These are phyloP conservation scores for Saturnispora sekii DNA, from an alignment of 805 yeast genomes.

Conservation along the genomic window DNA sequence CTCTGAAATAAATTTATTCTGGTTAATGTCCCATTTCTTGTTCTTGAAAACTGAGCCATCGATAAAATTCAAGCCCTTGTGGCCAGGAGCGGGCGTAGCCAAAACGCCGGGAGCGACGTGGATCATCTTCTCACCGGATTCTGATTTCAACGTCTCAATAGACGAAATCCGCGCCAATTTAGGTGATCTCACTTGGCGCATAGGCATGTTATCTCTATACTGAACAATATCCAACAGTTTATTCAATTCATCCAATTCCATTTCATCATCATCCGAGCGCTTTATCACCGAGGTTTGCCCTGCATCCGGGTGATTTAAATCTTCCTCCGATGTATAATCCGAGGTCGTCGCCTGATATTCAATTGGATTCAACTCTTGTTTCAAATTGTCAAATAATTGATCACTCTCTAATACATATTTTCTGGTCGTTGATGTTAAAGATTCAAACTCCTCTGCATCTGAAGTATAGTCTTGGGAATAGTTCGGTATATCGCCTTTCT, in stretches of 20 bases:
- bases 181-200: not conserved
- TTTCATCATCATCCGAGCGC: not conserved
- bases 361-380: slow-evolving; percentile 13
- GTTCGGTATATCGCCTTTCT: not conserved
- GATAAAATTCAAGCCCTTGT: slow-evolving; percentile 24
- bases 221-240: slow-evolving; percentile 6
- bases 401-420: slow-evolving; percentile 21
- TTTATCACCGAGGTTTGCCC: too few relatives aligned
- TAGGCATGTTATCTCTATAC: not conserved
- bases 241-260: slow-evolving; percentile 1
- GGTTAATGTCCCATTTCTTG: slow-evolving; percentile 22
- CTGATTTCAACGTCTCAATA: not conserved
- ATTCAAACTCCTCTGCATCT: slow-evolving; percentile 21
- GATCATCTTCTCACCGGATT: not conserved
- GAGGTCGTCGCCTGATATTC: slow-evolving; percentile 13
- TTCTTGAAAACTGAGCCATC: slow-evolving; percentile 25
- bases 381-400: slow-evolving; percentile 19
- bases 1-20: slow-evolving; percentile 18
- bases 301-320: not conserved
- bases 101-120: slow-evolving; percentile 5
- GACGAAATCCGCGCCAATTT: not conserved
- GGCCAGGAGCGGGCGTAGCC: slow-evolving; percentile 10
- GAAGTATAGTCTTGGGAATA: slow-evolving; percentile 22
- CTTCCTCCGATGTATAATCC: slow-evolving; percentile 20
- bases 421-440: slow-evolving; percentile 17